Evolutionary conservation across 1,139 yeast genomes (phyloP), one percentile per base, ranked within the genome.

Genomic region (Pichia norvegensis): DNA sequence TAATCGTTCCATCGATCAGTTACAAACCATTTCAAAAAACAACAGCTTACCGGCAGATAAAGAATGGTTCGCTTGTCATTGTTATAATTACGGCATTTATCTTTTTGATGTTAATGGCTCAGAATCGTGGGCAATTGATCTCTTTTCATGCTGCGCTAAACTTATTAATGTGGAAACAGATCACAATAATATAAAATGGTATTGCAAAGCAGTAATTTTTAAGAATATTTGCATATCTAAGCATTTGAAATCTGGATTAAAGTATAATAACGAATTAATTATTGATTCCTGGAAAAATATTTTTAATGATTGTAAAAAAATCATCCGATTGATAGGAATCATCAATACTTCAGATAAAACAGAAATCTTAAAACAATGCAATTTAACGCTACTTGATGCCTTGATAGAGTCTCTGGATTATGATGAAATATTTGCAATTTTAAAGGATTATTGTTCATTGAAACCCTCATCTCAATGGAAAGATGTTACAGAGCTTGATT

Each of bases 31-130:
- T 23, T 21, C 41, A 29, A 9, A 42, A 38, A 22, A 29, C 14
- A 21, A 14, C 5, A 3, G 16, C 10, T 51, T 22, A 40, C 8
- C 41, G 36, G 48, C 49, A 33, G 62, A 58, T 41, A 36, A 51
- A 20, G 61, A 55, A 43, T 59, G 63, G 62, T 52, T 58, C 46
- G 56, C 60, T 2, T 52, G 59, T 20, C 42, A 40, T 16, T 55
- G 58, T 31, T 43, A 52, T 10, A 46, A 51, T 23, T 27, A 33
- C 17, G 45, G 49, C 6, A 5, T 40, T 10, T 17, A 37, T 10
- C 33, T 41, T 9, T 13, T 21, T 2, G 39, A 41, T 14, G 35
- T 42, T 0, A 22, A 36, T 4, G 13, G n/a, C 14, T 14, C 31
- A 14, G 31, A 27, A 11, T 14, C 14, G 14, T 27, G 14, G 6